phyloP scores from a whole-genome alignment of 345 rosid species.

The Geranium rotundifolium region DNA sequence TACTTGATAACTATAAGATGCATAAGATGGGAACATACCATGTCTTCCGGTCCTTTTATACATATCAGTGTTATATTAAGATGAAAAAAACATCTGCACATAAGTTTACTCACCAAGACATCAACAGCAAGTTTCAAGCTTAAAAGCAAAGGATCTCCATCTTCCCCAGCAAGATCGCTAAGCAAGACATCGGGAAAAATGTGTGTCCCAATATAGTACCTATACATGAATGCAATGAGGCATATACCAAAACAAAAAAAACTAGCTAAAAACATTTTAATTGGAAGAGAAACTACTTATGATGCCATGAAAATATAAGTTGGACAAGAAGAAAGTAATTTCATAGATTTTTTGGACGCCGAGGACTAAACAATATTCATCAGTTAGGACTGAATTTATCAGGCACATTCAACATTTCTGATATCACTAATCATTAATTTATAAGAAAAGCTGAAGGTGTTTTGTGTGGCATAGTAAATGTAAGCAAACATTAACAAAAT shows the following conservation, averaged over 20 bases:
- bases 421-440: too few relatives aligned
- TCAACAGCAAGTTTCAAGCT: conserved; percentile 95
- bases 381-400: neutral
- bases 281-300: too few relatives aligned
- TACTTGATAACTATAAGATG: neutral
- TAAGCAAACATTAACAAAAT: too few relatives aligned
- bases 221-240: conserved; percentile 18
- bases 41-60: neutral
- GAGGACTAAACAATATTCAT: neutral
- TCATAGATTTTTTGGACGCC: neutral
- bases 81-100: neutral
- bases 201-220: conserved; percentile 79
- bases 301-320: too few relatives aligned
- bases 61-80: neutral
- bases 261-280: too few relatives aligned
- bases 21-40: neutral
- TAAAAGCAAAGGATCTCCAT: conserved; percentile 72
- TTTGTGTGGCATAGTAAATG: too few relatives aligned
- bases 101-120: conserved; percentile 63
- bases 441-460: too few relatives aligned
- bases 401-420: neutral
- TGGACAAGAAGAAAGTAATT: neutral
- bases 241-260: conserved; percentile 5
- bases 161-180: conserved; percentile 89
- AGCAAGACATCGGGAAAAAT: conserved; percentile 92